Base-by-base conservation (phyloP, 2,329 filamentous ascomycete species). In the Fusarium dimerum region DNA sequence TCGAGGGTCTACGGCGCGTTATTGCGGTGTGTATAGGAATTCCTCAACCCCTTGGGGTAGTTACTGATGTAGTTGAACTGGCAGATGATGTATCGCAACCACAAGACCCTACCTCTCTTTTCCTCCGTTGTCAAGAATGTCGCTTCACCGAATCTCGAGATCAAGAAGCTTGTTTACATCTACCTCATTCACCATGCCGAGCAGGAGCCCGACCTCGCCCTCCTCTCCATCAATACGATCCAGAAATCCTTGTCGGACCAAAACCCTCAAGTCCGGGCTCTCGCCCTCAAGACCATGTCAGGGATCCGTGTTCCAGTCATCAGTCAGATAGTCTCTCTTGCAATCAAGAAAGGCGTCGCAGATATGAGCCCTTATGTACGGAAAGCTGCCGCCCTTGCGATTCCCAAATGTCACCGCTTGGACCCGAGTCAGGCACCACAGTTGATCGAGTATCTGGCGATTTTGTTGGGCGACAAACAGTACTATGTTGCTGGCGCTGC, bases 51-150 rank as follows among this genome's bases (percentile, higher is more conserved):
- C 29, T 26, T 36, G 17, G 39, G 30, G 20, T 29, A n/a, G 38
- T 32, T 38, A 41, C 46, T 53, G 54, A 56, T 43, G 45, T 55
- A 41, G 16, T 43, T 43, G 45, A 2, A 38, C 16, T 16, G 47
- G 52, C 38, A 96, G 91, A 93, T 97, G 88, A 96, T 96, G 85
- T 97, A 97, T 76, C 86, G 86, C 62, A 86, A 89, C 64, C 90
- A 95, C 70, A 88, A 90, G 62, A 96, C 92, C 52, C 80, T 96
- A 3, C 87, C 90, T 18, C 96, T 93, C 80, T 99, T 99, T 79
- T 96, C 93, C n/a, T 89, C 92, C 20, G 89, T 99, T 50, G 91
- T 99, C 71, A 99, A 99, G 77, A 99, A 97, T 65, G 91, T 97
- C 54, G 93, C 93, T 29, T 96, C 90, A 38, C 89, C 92, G 13